A percentile compares a stretch with the other conserved stretches of the same genome.
Conservation (phyloP, 78 protist genomes). For the Dictyostelium discoideum region dicty_2.7 NC_007089.4:5615001-5615500, state of each 20-base stretch:
- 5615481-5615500: conserved; percentile 6
- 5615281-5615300: conserved; percentile 26
- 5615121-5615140: conserved; percentile 30
- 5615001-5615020: neutral
- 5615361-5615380: neutral
- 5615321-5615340: conserved; percentile 31
- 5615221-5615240: conserved; percentile 22
- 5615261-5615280: conserved; percentile 29
- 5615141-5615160: conserved; percentile 31
- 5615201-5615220: conserved; percentile 33
- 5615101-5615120: conserved; percentile 42
- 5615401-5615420: neutral
- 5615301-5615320: conserved; percentile 25
- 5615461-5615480: neutral
- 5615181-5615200: conserved; percentile 46
- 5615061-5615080: neutral
- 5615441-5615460: neutral
- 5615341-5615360: conserved; percentile 5
- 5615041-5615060: neutral
- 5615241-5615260: neutral
- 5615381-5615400: conserved; percentile 5
- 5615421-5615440: neutral
- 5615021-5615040: neutral
- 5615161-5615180: neutral
- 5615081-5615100: conserved; percentile 14